Conservation (phyloP, 2,329 filamentous ascomycete genomes). For the Fusarium zealandicum region DNA sequence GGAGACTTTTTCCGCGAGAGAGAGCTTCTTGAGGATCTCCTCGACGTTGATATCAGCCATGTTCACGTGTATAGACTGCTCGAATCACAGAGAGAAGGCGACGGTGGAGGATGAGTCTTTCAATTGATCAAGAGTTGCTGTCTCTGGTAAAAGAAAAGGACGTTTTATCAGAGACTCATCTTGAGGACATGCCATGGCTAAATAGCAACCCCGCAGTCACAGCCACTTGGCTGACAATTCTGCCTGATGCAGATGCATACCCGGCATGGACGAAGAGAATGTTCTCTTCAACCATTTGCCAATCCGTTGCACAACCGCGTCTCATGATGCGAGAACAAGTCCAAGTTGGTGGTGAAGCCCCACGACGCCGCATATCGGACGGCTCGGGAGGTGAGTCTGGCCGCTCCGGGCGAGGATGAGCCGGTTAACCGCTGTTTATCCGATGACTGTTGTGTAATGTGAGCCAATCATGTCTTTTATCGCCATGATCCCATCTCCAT, state of each 20-base stretch:
- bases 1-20: slow-evolving; percentile 60
- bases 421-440: not conserved
- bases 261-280: not conserved
- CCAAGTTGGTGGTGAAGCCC: slow-evolving; percentile 31
- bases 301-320: slow-evolving; percentile 12
- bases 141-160: slow-evolving; percentile 9
- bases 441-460: not conserved
- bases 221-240: slow-evolving; percentile 16
- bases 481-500: not conserved
- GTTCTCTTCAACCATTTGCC: slow-evolving; percentile 23
- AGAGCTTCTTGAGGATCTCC: slow-evolving; percentile 61
- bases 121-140: slow-evolving; percentile 9
- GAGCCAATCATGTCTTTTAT: slow-evolving; percentile 11
- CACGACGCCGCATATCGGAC: slow-evolving; percentile 28
- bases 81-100: not conserved
- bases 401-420: slow-evolving; percentile 10
- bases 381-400: slow-evolving; percentile 8
- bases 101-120: not conserved
- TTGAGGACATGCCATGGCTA: slow-evolving; percentile 17
- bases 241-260: slow-evolving; percentile 27
- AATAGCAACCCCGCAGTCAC: slow-evolving; percentile 31
- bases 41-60: slow-evolving; percentile 64
- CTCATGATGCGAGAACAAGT: slow-evolving; percentile 33
- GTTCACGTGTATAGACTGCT: not conserved
- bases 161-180: not conserved